Evolutionary conservation across 768 basidiomycete genomes (phyloP).

Genomic region (Naematelia encephala): DNA sequence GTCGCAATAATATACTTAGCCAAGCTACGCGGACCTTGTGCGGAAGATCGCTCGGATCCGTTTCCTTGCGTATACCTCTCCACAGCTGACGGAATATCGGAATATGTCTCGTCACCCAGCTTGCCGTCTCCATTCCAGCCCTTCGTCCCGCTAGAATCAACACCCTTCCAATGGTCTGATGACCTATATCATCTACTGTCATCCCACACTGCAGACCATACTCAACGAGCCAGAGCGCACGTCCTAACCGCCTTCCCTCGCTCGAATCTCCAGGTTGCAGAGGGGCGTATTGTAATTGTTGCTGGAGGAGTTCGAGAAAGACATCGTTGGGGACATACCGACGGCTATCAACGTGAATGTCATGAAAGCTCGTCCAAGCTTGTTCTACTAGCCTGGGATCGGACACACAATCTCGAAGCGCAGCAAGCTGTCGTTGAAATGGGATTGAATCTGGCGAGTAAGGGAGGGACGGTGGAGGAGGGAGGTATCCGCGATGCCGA

Average conservation of each 20-base stretch:
- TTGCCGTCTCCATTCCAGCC: background rate
- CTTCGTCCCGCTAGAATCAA: background rate
- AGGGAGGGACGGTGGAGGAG: slow-evolving; percentile 22
- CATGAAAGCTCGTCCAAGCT: slow-evolving; percentile 30
- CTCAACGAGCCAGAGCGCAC: slow-evolving; percentile 4
- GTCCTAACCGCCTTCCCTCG: slow-evolving; percentile 7
- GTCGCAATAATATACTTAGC: background rate
- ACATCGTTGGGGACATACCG: slow-evolving; percentile 33
- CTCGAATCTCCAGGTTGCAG: background rate
- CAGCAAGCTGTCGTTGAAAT: slow-evolving; percentile 37
- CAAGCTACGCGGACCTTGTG: background rate
- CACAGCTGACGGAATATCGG: background rate
- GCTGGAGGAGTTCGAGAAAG: slow-evolving; percentile 23
- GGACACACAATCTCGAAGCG: slow-evolving; percentile 26
- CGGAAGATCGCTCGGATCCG: background rate
- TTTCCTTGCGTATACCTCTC: background rate
- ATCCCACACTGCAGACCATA: slow-evolving; percentile 13
- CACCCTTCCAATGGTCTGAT: background rate
- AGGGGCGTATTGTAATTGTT: slow-evolving; percentile 18
- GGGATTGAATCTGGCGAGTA: slow-evolving; percentile 29
- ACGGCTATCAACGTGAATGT: slow-evolving; percentile 28
- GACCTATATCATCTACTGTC: slow-evolving; percentile 1
- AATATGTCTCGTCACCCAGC: background rate
- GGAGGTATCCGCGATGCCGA: slow-evolving; percentile 8
- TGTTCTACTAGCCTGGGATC: slow-evolving; percentile 19